Percentiles rank a stretch among this genome's conserved stretches.
Evolutionary conservation across 345 rosid species (phyloP).

Genomic region (Salix suchowensis): DNA sequence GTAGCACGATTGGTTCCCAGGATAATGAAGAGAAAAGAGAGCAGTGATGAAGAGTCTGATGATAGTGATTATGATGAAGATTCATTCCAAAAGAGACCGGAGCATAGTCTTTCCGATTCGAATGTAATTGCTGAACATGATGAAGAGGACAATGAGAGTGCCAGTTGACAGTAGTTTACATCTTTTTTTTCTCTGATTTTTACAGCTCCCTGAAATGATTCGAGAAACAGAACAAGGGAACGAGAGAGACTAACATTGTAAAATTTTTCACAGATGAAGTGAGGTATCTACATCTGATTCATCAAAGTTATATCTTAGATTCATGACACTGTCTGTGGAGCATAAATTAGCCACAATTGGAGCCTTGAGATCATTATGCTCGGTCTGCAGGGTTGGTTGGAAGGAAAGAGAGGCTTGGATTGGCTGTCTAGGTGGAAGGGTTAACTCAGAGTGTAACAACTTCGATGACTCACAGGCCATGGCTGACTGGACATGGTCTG

Average conservation of each 20-base stretch:
- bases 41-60: slow-evolving; percentile 50
- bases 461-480: slow-evolving; percentile 7
- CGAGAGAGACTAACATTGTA: slow-evolving; percentile 25
- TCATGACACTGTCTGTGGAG: slow-evolving; percentile 14
- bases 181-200: slow-evolving; percentile 4
- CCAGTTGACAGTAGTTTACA: slow-evolving; percentile 15
- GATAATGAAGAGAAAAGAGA: slow-evolving; percentile 73
- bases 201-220: slow-evolving; percentile 23
- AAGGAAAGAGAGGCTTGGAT: slow-evolving; percentile 11
- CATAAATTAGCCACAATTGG: slow-evolving; percentile 19
- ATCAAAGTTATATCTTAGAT: slow-evolving; percentile 16
- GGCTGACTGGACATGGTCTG: slow-evolving; percentile 22
- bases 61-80: slow-evolving; percentile 32
- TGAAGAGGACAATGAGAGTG: slow-evolving; percentile 30
- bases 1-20: slow-evolving; percentile 70
- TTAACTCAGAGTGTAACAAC: slow-evolving; percentile 19
- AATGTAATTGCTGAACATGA: slow-evolving; percentile 45
- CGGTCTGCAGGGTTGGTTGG: slow-evolving; percentile 17
- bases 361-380: slow-evolving; percentile 13
- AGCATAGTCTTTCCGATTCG: slow-evolving; percentile 40
- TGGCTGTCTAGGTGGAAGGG: slow-evolving; percentile 17
- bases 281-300: slow-evolving; percentile 40
- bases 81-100: slow-evolving; percentile 30
- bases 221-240: slow-evolving; percentile 18
- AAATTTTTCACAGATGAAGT: slow-evolving; percentile 41